Evolutionary conservation across 306 rosid genomes (phyloP).

Genomic region (Acacia melanoxylon): DNA sequence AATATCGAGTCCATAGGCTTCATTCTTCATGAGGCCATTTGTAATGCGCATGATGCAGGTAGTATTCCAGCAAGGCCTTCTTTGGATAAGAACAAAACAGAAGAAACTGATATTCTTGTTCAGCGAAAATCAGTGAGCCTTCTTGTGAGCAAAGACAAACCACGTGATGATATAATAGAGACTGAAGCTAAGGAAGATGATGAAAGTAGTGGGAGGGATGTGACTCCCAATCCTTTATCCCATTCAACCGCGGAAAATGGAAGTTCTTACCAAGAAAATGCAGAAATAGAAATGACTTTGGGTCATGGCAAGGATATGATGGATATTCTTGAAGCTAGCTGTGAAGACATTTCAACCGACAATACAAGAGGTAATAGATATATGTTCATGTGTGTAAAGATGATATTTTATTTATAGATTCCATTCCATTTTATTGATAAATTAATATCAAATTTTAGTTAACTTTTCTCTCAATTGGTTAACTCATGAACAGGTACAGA

Average conservation of each 20-base stretch:
- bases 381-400: not conserved
- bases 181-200: conserved; percentile 35
- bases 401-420: not conserved
- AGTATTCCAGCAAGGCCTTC: conserved; percentile 33
- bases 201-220: conserved; percentile 31
- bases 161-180: conserved; percentile 38
- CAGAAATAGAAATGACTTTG: conserved; percentile 21
- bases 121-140: conserved; percentile 39
- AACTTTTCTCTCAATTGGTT: conserved; percentile 1
- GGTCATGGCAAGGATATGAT: conserved; percentile 34
- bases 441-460: not conserved
- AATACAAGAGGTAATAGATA: conserved; percentile 56
- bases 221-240: conserved; percentile 26
- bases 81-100: not conserved
- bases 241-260: conserved; percentile 22
- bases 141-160: conserved; percentile 27
- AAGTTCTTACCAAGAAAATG: conserved; percentile 36
- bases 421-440: not conserved
- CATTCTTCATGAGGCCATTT: conserved; percentile 56
- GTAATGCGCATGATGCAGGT: conserved; percentile 39
- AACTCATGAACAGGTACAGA: conserved; percentile 39
- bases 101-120: conserved; percentile 30
- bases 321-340: conserved; percentile 36
- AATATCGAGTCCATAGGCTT: conserved; percentile 65
- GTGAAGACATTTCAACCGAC: conserved; percentile 33